These are phyloP conservation scores for Neonectria hederae DNA, from an alignment of 2,329 filamentous ascomycete species.

Conservation along the genomic window DNA sequence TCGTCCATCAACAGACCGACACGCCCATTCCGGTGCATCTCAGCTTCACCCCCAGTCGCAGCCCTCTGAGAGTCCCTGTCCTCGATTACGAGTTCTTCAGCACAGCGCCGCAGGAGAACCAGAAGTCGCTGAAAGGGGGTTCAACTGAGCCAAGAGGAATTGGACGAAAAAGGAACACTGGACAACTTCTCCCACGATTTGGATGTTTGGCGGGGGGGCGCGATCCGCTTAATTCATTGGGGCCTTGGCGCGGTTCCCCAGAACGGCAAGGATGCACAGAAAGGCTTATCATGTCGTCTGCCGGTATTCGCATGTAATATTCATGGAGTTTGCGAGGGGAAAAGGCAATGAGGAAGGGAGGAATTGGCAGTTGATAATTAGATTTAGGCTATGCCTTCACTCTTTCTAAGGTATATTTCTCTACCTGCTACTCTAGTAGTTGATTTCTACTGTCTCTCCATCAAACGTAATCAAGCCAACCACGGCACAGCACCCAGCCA, in stretches of 20 bases:
- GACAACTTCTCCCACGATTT: neutral
- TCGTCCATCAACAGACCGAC: neutral
- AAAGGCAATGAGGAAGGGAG: too few species aligned
- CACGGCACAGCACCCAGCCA: slow-evolving; percentile 5
- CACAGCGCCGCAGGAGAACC: neutral
- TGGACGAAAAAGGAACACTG: neutral
- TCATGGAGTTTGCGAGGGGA: too few species aligned
- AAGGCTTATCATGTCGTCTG: slow-evolving; percentile 11
- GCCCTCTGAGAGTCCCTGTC: neutral
- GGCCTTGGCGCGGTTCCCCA: slow-evolving; percentile 38
- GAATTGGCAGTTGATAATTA: too few species aligned
- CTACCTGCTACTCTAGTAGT: too few species aligned
- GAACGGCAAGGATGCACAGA: slow-evolving; percentile 19
- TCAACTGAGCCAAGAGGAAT: neutral
- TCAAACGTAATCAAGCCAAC: neutral
- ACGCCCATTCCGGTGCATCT: slow-evolving; percentile 5
- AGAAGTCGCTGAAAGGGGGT: neutral
- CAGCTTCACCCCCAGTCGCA: neutral
- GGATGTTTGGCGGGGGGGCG: neutral
- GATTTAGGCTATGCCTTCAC: too few species aligned
- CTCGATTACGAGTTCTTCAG: neutral
- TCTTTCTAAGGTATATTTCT: too few species aligned
- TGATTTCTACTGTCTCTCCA: too few species aligned
- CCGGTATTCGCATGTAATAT: neutral
- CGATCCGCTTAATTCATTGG: slow-evolving; percentile 2